Evolutionary conservation across 1,284 basidiomycete genomes (phyloP).

Genomic region (Apiotrichum montevideense): DNA sequence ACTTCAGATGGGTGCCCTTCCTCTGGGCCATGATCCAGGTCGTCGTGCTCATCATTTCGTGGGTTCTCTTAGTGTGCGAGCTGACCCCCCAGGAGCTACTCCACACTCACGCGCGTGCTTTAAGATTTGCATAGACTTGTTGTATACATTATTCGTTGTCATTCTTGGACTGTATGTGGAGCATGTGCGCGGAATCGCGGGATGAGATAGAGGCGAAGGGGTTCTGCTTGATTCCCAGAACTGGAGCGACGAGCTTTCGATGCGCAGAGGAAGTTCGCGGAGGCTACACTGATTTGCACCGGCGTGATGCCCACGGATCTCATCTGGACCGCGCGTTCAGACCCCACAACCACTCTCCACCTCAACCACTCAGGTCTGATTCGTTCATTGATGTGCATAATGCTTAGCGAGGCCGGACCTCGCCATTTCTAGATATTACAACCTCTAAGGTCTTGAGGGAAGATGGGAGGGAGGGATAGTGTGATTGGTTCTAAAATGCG

Average conservation of each 20-base stretch:
- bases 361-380: no score
- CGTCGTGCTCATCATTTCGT: constrained; percentile 57
- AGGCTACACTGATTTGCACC: no score
- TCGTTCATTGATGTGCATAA: neutral
- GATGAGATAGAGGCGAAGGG: no score
- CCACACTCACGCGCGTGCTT: constrained; percentile 38
- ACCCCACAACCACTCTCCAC: no score
- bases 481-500: neutral
- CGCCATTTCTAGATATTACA: neutral
- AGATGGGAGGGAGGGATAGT: neutral
- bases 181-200: no score
- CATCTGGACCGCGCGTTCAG: no score
- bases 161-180: no score
- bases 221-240: no score
- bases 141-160: no score
- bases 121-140: constrained; percentile 6
- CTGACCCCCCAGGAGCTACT: constrained; percentile 28
- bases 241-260: no score
- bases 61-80: constrained; percentile 2
- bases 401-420: neutral
- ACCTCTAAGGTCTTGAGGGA: neutral
- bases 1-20: constrained; percentile 71
- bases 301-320: no score
- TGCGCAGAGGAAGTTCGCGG: no score
- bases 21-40: constrained; percentile 65